phyloP scores from a whole-genome alignment of 2,329 filamentous ascomycete genomes.

The Madurella mycetomatis region DNA sequence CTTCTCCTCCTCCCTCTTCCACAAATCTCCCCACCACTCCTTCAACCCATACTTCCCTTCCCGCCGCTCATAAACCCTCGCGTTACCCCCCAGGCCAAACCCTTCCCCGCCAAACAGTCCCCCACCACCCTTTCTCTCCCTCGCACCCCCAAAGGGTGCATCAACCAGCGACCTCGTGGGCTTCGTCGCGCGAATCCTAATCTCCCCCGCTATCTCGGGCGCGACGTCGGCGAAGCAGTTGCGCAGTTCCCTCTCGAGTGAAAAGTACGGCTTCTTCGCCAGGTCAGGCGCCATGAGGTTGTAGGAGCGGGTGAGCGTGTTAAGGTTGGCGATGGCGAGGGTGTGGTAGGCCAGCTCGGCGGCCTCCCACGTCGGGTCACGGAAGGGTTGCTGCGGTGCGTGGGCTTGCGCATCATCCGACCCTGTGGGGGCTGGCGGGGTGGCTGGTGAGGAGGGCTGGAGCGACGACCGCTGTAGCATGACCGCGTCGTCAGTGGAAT shows the following conservation, averaged over 20 bases:
- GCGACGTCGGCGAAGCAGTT: slow-evolving; percentile 84
- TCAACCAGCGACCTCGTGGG: slow-evolving; percentile 40
- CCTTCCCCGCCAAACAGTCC: slow-evolving; percentile 53
- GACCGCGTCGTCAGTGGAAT: slow-evolving; percentile 46
- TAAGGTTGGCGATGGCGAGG: slow-evolving; percentile 72
- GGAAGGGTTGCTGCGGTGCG: slow-evolving; percentile 53
- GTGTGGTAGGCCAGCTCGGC: slow-evolving; percentile 71
- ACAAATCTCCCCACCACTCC: slow-evolving; percentile 87
- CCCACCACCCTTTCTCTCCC: slow-evolving; percentile 32
- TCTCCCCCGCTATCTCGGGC: slow-evolving; percentile 66
- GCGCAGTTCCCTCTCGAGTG: slow-evolving; percentile 73
- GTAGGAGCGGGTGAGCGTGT: slow-evolving; percentile 77
- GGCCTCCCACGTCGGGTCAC: slow-evolving; percentile 71
- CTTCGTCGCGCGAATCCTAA: slow-evolving; percentile 60
- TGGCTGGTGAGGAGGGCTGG: background rate
- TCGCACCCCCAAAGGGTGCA: slow-evolving; percentile 9
- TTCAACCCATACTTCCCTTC: slow-evolving; percentile 77
- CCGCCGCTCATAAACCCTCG: slow-evolving; percentile 68
- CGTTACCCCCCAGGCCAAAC: slow-evolving; percentile 33
- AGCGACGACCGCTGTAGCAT: slow-evolving; percentile 37
- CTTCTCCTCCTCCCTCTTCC: slow-evolving; percentile 22
- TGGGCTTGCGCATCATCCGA: slow-evolving; percentile 28
- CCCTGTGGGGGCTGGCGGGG: background rate
- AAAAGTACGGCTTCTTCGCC: slow-evolving; percentile 90
- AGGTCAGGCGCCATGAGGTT: slow-evolving; percentile 91